A percentile compares a stretch with the other conserved stretches of the same genome.
phyloP scores from a whole-genome alignment of 495 filamentous ascomycete genomes.

The Xylaria palmicola region DNA sequence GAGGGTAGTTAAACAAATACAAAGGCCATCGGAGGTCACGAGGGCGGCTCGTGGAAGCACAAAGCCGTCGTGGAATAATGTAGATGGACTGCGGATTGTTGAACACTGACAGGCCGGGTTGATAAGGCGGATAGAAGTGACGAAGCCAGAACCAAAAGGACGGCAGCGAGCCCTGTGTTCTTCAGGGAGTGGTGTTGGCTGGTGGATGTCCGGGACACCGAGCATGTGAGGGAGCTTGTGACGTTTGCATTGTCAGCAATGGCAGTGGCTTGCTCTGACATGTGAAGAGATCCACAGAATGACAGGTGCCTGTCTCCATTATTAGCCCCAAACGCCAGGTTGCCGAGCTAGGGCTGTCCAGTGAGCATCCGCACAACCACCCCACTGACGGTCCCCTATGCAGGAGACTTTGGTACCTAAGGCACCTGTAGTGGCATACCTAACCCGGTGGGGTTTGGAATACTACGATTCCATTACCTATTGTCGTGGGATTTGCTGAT shows the following conservation, averaged over 20 bases:
- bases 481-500: background rate
- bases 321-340: background rate
- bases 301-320: background rate
- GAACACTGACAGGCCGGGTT: background rate
- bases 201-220: background rate
- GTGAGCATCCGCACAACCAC: background rate
- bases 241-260: slow-evolving; percentile 12
- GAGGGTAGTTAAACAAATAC: background rate
- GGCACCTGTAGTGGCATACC: no score
- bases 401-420: no score
- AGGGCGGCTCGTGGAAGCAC: background rate
- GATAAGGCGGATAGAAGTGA: background rate
- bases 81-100: no score
- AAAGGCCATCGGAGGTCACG: background rate
- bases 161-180: background rate
- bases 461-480: background rate
- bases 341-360: background rate
- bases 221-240: slow-evolving; percentile 7
- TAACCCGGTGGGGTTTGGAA: no score
- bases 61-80: background rate
- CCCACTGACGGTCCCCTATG: background rate
- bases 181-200: background rate
- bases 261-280: slow-evolving; percentile 1
- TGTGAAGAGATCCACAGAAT: slow-evolving; percentile 15
- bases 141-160: background rate